Evolutionary conservation across 257 asterid genomes (phyloP).

Genomic region (Coffea eugenioides): DNA sequence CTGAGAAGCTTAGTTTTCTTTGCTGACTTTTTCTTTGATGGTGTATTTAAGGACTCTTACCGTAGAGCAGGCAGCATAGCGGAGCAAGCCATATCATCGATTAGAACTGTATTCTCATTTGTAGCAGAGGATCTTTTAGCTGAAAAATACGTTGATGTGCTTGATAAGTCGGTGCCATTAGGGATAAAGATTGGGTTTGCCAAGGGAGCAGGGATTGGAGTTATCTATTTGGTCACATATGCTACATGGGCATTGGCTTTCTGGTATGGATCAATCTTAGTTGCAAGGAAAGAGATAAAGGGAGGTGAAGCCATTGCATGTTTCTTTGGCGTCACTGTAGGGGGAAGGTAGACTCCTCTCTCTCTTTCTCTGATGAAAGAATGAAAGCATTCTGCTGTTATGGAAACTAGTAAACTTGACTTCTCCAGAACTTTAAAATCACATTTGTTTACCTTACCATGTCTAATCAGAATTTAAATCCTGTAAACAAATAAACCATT

Average conservation of each 20-base stretch:
- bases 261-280: slow-evolving; percentile 79
- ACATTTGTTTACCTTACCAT: background rate
- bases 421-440: background rate
- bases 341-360: slow-evolving; percentile 55
- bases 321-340: slow-evolving; percentile 81
- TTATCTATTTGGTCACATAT: slow-evolving; percentile 73
- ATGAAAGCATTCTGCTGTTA: background rate
- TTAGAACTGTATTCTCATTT: slow-evolving; percentile 74
- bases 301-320: slow-evolving; percentile 89
- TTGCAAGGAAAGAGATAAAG: slow-evolving; percentile 38
- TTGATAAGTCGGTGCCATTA: slow-evolving; percentile 48
- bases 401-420: background rate
- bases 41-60: slow-evolving; percentile 55
- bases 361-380: background rate
- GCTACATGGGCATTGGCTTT: slow-evolving; percentile 94
- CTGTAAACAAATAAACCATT: background rate
- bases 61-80: slow-evolving; percentile 74
- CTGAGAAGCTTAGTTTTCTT: background rate
- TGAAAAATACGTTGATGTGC: slow-evolving; percentile 47
- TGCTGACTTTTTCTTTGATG: slow-evolving; percentile 5
- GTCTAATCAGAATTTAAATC: background rate
- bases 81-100: slow-evolving; percentile 75
- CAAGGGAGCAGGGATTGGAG: slow-evolving; percentile 79
- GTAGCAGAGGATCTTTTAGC: slow-evolving; percentile 77
- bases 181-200: slow-evolving; percentile 81